phyloP scores from a whole-genome alignment of 305 asterid genomes.

The Petunia hybrid region DNA sequence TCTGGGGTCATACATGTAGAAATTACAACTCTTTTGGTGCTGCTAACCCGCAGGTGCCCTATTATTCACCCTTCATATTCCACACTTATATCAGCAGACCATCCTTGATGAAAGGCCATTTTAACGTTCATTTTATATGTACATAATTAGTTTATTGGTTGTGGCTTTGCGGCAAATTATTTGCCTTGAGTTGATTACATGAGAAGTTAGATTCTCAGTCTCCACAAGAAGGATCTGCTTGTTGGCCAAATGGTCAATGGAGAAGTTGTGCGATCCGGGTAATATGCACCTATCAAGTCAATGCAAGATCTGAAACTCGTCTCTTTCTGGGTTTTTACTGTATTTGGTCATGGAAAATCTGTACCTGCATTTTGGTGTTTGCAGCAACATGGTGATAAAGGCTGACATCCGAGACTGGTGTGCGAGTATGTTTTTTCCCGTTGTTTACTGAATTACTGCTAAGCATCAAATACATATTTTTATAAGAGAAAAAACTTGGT shows the following conservation, averaged over 20 bases:
- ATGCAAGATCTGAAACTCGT: not conserved
- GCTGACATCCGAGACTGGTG: too few species aligned
- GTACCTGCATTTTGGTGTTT: too few species aligned
- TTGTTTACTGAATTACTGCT: not conserved
- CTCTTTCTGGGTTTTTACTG: not conserved
- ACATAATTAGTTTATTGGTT: not conserved
- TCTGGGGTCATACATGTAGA: slow-evolving; percentile 6
- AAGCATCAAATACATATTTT: not conserved
- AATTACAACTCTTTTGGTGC: not conserved
- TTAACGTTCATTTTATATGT: too few species aligned
- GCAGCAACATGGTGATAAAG: too few species aligned
- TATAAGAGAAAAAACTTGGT: slow-evolving; percentile 13
- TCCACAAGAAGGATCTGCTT: not conserved
- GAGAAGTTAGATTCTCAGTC: not conserved
- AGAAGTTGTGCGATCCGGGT: not conserved
- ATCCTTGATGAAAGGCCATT: too few species aligned
- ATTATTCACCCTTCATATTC: not conserved
- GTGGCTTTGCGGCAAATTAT: not conserved
- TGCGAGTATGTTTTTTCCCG: too few species aligned
- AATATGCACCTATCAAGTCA: not conserved
- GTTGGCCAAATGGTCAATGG: not conserved
- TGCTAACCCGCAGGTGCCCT: not conserved
- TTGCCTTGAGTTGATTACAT: not conserved
- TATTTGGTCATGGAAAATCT: not conserved
- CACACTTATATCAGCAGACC: not conserved